Conservation (phyloP, 1,139 yeast genomes). For the Diutina rugosa region DNA sequence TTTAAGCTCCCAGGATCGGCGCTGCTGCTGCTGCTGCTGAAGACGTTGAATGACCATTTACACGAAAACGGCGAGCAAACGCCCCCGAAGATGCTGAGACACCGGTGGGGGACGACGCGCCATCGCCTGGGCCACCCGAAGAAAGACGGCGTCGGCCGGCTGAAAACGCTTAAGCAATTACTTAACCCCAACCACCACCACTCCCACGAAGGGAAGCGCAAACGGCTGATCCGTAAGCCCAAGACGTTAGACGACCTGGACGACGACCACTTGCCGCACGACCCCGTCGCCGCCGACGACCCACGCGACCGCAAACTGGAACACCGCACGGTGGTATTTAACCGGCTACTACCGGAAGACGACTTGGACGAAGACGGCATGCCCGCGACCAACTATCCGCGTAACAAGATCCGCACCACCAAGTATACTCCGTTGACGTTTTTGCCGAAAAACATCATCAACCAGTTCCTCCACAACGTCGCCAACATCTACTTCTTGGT, state of each 20-base stretch:
- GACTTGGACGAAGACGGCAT: slow-evolving; percentile 11
- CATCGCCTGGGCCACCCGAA: slow-evolving; percentile 60
- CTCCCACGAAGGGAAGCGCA: background rate
- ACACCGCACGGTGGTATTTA: slow-evolving; percentile 2
- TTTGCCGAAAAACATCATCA: slow-evolving; percentile 36
- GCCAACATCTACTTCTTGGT: slow-evolving; percentile 44
- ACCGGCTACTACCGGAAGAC: background rate
- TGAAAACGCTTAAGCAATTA: slow-evolving; percentile 28
- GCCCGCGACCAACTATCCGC: slow-evolving; percentile 23
- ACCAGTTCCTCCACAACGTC: slow-evolving; percentile 37
- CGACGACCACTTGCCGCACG: background rate
- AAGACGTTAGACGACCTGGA: background rate
- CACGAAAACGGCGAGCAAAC: background rate
- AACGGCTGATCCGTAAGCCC: background rate
- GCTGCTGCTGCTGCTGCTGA: slow-evolving; percentile 2
- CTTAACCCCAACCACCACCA: background rate
- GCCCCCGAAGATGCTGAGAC: slow-evolving; percentile 39
- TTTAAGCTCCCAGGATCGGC: background rate
- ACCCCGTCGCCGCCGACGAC: background rate
- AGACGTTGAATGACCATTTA: background rate
- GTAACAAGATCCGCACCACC: slow-evolving; percentile 49
- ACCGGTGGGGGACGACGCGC: slow-evolving; percentile 87
- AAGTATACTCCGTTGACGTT: slow-evolving; percentile 46
- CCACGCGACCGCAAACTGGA: background rate
- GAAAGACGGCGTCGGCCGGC: slow-evolving; percentile 28